Evolutionary conservation across 805 yeast species (phyloP), one percentile per base, ranked within the genome.

Genomic region (Yarrowia porcina): DNA sequence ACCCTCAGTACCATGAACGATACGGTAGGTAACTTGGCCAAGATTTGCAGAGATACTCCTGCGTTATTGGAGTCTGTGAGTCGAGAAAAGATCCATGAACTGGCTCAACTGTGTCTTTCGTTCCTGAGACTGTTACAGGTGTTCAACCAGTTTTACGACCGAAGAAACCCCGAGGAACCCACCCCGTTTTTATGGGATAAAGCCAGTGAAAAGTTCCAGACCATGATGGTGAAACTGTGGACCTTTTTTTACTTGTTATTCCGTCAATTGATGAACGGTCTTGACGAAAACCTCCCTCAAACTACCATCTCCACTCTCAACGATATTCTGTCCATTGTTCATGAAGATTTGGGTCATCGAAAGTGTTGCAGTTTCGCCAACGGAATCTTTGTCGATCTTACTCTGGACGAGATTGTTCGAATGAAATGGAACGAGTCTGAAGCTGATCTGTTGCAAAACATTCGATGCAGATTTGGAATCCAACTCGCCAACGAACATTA

Each of bases 381-480:
- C 27, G 92, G 96, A 0, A 73, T 76, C 8, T 86, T 92, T 65
- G 75, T 94, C 57, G 77, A 78, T 17, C 74, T 88, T 27, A 77
- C 87, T 0, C 87, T 90, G 67, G 76, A 77, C 9, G 78, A 81
- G 18, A 74, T 88, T 33, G 75, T 83, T 15, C 67, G 75, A 0
- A 72, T 82, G 27, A 74, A 78, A 20, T 72, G 77, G 64, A 79
- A 77, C 2, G 80, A 79, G 4, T 79, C 88, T 2, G 92, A 88
- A 49, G 77, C 79, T 9, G 94, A 90, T 47, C 72, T 93, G 50
- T 80, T 90, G 9, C 98, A 93, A 69, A 79, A 90, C 33, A 74
- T 94, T 21, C 79, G 84, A 66, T 94, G 99, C 71, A 80, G 88
- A 10, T 90, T 87, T 68, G 96, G 90, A 47, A 79, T 89, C 57